phyloP scores from a whole-genome alignment of 345 rosid species.

The Raphanus sativus region DNA sequence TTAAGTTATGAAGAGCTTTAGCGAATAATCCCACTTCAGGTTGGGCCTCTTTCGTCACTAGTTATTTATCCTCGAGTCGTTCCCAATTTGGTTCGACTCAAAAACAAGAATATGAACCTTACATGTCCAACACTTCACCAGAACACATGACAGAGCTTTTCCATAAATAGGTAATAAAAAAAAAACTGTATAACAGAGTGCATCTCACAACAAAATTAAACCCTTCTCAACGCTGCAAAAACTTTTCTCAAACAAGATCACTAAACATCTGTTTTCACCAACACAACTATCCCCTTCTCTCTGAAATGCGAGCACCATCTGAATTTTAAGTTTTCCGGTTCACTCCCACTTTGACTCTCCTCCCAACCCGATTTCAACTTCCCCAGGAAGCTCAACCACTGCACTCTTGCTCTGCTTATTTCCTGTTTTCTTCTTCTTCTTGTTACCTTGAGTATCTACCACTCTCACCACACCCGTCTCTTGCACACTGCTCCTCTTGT shows the following conservation, averaged over 20 bases:
- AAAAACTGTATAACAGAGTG: neutral
- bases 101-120: neutral
- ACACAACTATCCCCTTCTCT: no score
- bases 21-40: neutral
- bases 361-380: constrained; percentile 70
- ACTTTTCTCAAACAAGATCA: neutral
- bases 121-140: neutral
- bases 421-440: constrained; percentile 44
- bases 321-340: constrained; percentile 18
- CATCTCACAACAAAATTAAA: neutral
- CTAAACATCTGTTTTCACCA: neutral
- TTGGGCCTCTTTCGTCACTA: neutral
- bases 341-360: constrained; percentile 75
- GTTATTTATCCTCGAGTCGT: neutral
- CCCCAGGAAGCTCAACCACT: constrained; percentile 34
- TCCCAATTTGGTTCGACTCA: neutral
- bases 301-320: no score
- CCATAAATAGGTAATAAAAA: neutral
- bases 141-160: neutral
- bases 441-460: constrained; percentile 17
- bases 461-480: constrained; percentile 31
- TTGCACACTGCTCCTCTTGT: constrained; percentile 33
- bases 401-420: constrained; percentile 37
- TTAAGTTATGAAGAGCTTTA: neutral
- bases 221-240: constrained; percentile 12